A percentile compares a stretch with the other conserved stretches of the same genome.
These are phyloP conservation scores for Rhodamnia argentea DNA, from an alignment of 345 rosid genomes.

Conservation along the genomic window DNA sequence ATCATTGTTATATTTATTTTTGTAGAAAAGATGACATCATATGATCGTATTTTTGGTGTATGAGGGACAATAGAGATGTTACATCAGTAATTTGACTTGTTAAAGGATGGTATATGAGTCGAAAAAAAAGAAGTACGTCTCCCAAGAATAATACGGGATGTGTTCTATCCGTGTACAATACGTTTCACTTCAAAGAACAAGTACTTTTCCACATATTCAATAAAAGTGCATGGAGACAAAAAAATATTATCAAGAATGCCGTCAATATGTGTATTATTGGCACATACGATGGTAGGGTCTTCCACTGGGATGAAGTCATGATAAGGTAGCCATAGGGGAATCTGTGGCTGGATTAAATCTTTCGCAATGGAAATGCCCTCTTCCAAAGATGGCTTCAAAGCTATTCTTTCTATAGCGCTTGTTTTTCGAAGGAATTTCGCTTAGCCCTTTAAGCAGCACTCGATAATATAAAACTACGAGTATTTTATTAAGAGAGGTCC, in stretches of 20 bases:
- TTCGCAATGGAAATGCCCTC: too few relatives aligned
- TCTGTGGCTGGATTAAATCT: too few relatives aligned
- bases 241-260: background rate
- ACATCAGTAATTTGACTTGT: background rate
- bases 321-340: too few relatives aligned
- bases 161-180: background rate
- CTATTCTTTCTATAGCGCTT: too few relatives aligned
- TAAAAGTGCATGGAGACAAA: background rate
- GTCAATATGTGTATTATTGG: background rate
- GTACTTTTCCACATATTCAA: background rate
- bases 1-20: background rate
- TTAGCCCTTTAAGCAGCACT: too few relatives aligned
- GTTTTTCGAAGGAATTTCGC: too few relatives aligned
- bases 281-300: too few relatives aligned
- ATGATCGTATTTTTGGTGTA: background rate
- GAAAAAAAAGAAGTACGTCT: background rate
- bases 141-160: background rate
- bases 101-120: background rate
- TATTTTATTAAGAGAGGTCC: background rate
- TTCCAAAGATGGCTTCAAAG: too few relatives aligned
- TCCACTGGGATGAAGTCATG: too few relatives aligned
- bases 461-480: background rate
- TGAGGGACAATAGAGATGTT: background rate
- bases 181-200: background rate
- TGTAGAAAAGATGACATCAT: background rate